Conservation (phyloP, 2,329 filamentous ascomycete genomes). For the Neospermospora avenae region DNA sequence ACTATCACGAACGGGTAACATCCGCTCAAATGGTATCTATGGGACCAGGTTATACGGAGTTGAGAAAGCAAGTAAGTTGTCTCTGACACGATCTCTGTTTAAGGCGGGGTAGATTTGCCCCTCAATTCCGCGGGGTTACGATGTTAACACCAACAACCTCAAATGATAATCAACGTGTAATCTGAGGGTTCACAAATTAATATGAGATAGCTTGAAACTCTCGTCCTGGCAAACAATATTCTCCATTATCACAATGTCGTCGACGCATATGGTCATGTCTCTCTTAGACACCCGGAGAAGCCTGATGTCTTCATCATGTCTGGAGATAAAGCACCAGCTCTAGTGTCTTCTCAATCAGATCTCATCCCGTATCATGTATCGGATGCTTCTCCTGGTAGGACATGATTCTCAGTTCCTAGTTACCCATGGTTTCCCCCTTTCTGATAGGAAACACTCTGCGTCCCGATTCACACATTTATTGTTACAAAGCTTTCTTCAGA, state of each 20-base stretch:
- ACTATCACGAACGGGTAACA: not conserved
- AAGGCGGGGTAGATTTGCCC: not conserved
- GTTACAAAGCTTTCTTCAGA: not conserved
- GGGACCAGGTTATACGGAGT: not conserved
- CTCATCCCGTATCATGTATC: conserved; percentile 45
- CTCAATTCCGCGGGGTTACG: not conserved
- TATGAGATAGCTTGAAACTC: conserved; percentile 10
- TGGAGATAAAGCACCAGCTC: conserved; percentile 44
- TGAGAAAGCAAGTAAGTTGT: not conserved
- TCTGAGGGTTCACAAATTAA: not conserved
- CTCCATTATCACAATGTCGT: conserved; percentile 49
- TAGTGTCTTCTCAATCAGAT: conserved; percentile 42
- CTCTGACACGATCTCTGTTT: not conserved
- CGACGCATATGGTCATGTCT: conserved; percentile 54
- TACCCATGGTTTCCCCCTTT: not conserved
- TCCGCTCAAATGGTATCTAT: not conserved
- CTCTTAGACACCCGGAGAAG: conserved; percentile 47
- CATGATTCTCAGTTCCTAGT: not conserved
- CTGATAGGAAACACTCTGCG: not conserved
- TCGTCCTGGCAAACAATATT: conserved; percentile 49
- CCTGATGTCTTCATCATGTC: conserved; percentile 47
- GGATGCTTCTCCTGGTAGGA: conserved; percentile 37
- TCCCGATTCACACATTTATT: not conserved
- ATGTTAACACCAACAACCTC: not conserved
- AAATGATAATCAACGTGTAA: not conserved